Base-by-base conservation (phyloP, 2,329 filamentous ascomycete species). In the Aspergillus hiratsukae region DNA sequence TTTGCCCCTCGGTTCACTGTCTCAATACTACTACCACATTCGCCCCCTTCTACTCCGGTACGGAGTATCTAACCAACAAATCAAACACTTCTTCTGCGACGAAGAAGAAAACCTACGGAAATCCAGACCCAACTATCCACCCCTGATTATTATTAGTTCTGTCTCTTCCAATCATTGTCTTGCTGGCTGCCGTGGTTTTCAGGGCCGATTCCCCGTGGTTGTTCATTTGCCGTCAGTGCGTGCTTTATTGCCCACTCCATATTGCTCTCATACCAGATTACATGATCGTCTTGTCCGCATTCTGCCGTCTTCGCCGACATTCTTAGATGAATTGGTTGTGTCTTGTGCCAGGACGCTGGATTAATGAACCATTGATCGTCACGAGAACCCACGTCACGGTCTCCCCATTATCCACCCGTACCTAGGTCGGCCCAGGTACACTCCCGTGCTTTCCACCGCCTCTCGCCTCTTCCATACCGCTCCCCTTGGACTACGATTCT, bases 351-450 rank as follows among this genome's bases (percentile, higher is more conserved):
- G 58, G 31, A 58, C 46, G 54, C 51, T 53, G 50, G 57, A 56
- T 53, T 51, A 49, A 60, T 60, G 57, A 60, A 53, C 61, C 11
- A 46, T 46, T 61, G 62, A 64, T 62, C 55, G 61, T 61, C 62
- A 59, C 61, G 17, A 56, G 53, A 51, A 58, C 53, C 54, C 59
- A 61, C 59, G 57, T 61, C 59, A 59, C 54, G 5, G 43, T 46
- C 41, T n/a, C 51, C 50, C 52, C 58, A 54, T 57, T 40, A 45
- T 37, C 31, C 31, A 37, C 31, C 31, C 31, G 31, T 45, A 23
- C 21, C 41, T 45, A 46, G 43, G 19, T 25, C 43, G 43, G 43
- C 19, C 21, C 43, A 46, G 43, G 43, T 21, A 45, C 41, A 45
- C n/a, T 23, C 35, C 48, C 49, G 59, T 48, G 51, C 58, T 52